These are phyloP conservation scores for Hanseniaspora taiwanica DNA, from an alignment of 805 yeast species.

Conservation along the genomic window DNA sequence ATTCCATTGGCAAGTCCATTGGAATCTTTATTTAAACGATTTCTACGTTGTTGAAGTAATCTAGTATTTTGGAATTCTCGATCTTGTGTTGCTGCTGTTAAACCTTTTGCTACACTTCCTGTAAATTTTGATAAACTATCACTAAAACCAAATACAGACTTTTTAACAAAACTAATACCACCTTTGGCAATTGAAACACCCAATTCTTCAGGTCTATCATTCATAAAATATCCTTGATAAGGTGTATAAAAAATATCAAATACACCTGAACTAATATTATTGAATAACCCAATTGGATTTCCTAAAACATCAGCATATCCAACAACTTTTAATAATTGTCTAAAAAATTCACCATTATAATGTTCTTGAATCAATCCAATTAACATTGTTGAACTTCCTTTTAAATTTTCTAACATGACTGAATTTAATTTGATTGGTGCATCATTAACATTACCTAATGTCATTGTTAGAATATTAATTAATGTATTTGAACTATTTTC, in stretches of 20 bases:
- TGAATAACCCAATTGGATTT: conserved; percentile 93
- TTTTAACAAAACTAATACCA: conserved; percentile 83
- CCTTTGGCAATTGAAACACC: conserved; percentile 96
- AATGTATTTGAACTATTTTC: conserved; percentile 39
- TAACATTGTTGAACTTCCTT: conserved; percentile 72
- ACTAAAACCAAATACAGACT: conserved; percentile 87
- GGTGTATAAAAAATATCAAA: conserved; percentile 96
- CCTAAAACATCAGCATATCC: conserved; percentile 97
- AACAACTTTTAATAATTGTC: conserved; percentile 79
- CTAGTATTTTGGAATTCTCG: conserved; percentile 71
- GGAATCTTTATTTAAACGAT: conserved; percentile 71
- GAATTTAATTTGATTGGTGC: conserved; percentile 90
- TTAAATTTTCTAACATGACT: conserved; percentile 71
- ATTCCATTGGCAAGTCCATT: conserved; percentile 82
- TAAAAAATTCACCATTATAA: conserved; percentile 82
- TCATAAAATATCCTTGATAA: conserved; percentile 86
- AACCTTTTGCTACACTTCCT: conserved; percentile 88
- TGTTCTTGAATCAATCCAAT: conserved; percentile 63
- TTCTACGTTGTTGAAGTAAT: conserved; percentile 58
- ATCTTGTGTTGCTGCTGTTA: conserved; percentile 84
- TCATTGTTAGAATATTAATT: conserved; percentile 83
- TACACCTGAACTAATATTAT: conserved; percentile 86
- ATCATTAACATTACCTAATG: conserved; percentile 91
- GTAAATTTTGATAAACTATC: conserved; percentile 89
- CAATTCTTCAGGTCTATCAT: conserved; percentile 89